Evolutionary conservation across 768 basidiomycete genomes (phyloP).

Genomic region (Thelephora aurantiotincta): DNA sequence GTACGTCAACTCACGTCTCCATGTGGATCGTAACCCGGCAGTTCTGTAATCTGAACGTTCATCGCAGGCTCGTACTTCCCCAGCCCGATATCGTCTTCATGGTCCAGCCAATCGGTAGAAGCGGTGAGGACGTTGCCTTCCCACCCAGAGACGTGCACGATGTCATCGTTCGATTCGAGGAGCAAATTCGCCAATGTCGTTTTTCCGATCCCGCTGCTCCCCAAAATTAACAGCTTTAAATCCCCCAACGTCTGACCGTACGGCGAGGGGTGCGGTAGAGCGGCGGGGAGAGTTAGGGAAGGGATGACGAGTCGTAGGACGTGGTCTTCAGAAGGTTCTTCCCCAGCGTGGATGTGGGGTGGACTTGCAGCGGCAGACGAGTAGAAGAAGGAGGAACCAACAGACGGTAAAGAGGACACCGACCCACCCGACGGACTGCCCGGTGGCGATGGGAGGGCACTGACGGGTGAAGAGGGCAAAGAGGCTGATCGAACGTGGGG

Average conservation of each 20-base stretch:
- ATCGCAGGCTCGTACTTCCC: slow-evolving; percentile 51
- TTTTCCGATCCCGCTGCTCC: slow-evolving; percentile 27
- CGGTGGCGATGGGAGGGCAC: slow-evolving; percentile 40
- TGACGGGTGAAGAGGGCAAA: slow-evolving; percentile 32
- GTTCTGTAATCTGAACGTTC: slow-evolving; percentile 48
- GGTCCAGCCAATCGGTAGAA: slow-evolving; percentile 64
- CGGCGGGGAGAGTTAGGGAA: slow-evolving; percentile 45
- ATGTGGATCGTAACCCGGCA: slow-evolving; percentile 29
- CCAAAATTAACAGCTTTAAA: slow-evolving; percentile 40
- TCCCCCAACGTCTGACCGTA: slow-evolving; percentile 59
- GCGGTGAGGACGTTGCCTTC: slow-evolving; percentile 33
- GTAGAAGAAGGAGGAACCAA: slow-evolving; percentile 67
- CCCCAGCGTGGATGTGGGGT: slow-evolving; percentile 32
- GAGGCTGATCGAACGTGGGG: slow-evolving; percentile 15
- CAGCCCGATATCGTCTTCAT: slow-evolving; percentile 45
- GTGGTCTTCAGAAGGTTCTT: slow-evolving; percentile 14
- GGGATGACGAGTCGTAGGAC: slow-evolving; percentile 44
- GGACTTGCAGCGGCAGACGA: slow-evolving; percentile 60
- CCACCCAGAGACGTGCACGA: slow-evolving; percentile 49
- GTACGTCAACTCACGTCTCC: slow-evolving; percentile 8
- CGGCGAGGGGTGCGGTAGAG: slow-evolving; percentile 48
- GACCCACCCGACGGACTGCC: slow-evolving; percentile 48
- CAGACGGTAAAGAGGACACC: slow-evolving; percentile 57
- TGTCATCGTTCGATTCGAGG: slow-evolving; percentile 53
- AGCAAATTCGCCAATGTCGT: slow-evolving; percentile 33